Conservation (phyloP, 1,139 yeast genomes). For the Lodderomyces parapsilosis region DNA sequence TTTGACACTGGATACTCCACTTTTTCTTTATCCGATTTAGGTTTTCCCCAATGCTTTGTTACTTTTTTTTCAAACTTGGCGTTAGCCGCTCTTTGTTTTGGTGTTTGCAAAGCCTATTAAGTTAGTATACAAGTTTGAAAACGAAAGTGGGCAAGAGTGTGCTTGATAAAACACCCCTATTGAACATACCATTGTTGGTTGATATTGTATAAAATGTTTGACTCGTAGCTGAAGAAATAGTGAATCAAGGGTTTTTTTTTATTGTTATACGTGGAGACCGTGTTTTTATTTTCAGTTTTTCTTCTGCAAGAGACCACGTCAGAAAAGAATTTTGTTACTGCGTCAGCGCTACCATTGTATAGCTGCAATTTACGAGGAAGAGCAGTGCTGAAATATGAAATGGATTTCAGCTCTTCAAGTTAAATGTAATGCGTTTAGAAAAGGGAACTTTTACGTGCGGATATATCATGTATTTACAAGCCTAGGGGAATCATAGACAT, state of each 20-base stretch:
- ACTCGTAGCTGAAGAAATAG: background rate
- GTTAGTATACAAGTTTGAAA: slow-evolving; percentile 1
- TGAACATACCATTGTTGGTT: slow-evolving; percentile 1
- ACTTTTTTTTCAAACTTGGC: slow-evolving; percentile 74
- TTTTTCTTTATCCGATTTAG: slow-evolving; percentile 30
- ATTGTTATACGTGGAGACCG: slow-evolving; percentile 2
- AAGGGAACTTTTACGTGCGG: too few relatives aligned
- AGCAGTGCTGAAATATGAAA: too few relatives aligned
- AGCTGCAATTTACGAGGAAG: too few relatives aligned
- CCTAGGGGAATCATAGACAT: too few relatives aligned
- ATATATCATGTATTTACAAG: too few relatives aligned
- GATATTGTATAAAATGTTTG: background rate
- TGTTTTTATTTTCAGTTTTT: background rate
- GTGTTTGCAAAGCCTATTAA: slow-evolving; percentile 58
- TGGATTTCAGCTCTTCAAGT: too few relatives aligned
- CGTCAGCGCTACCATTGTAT: background rate
- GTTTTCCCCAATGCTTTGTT: slow-evolving; percentile 68
- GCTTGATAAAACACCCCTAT: background rate
- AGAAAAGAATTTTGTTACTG: background rate
- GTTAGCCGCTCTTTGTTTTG: slow-evolving; percentile 83
- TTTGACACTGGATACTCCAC: slow-evolving; percentile 51
- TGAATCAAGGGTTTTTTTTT: background rate
- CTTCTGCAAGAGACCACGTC: background rate
- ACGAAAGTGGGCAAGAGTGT: too few relatives aligned
- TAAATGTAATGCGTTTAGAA: too few relatives aligned